Evolutionary conservation across 768 basidiomycete species (phyloP), one percentile per base, ranked within the genome.

Genomic region (Astraeus odoratus): DNA sequence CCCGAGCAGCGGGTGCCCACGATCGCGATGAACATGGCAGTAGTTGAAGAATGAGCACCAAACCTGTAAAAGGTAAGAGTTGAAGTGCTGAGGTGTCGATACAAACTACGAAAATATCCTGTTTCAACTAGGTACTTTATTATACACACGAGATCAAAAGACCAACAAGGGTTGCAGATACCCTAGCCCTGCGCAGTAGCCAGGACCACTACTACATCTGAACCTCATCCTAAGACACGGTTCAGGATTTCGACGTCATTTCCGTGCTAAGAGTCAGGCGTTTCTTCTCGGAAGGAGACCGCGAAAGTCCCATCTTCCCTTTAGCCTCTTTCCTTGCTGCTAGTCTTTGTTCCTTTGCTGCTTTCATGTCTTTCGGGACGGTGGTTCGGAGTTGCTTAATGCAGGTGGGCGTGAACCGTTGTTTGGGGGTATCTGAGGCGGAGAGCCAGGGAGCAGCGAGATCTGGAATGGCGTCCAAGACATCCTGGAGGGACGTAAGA

Each of bases 341-440:
- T 29, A 61, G 58, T 46, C 87, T 73, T 42, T 66, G 57, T 45
- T 78, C 73, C 57, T 83, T 89, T 25, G 80, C 79, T 25, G 66
- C 72, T 56, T 75, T 85, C 76, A 89, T 85, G 55, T 92, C 85
- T 54, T 77, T 81, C 1, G 90, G 90, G 3, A 81, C 78, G 23
- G 81, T 78, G 2, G 91, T 93, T 15, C 75, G 74, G 18, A 91
- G 59, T 51, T 90, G 87, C 57, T 92, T 94, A 52, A 91, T 72
- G 56, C 89, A 83, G 0, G 88, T 89, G 2, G 83, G 80, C 33
- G 85, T 64, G 20, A 82, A 67, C 15, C 62, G 18, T n/a, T 39
- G 44, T 36, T 44, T 40, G 43, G n/a, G 30, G 44, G 47, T 23
- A 5, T 42, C 40, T 12, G 51, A 36, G 25, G 64, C 54, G 3